Base-by-base conservation (phyloP, 768 basidiomycete species). In the Astraeus odoratus region DNA sequence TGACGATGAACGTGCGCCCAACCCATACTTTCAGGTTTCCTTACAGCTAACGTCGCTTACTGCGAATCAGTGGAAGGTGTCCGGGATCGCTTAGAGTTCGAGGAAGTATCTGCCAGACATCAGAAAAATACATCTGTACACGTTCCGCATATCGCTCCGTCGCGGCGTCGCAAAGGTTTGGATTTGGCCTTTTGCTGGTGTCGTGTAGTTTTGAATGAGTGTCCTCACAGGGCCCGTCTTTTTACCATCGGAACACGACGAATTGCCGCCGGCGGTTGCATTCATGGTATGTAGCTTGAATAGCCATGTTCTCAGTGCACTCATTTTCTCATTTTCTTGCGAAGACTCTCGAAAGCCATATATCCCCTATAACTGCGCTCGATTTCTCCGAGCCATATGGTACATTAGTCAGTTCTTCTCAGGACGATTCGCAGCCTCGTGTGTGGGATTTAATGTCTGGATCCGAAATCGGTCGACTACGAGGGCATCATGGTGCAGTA, bases 331-430 rank as follows among this genome's bases (percentile, higher is more conserved):
- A 47, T 51, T 56, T 8, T 55, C 48, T 37, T 34, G 42, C n/a
- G 43, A 60, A 94, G 90, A 89, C 91, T 3, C 72, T 98, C 25
- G 75, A 83, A 33, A 79, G 79, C 39, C 95, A 97, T 54, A 72
- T 78, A 1, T 80, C 81, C 1, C 86, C 89, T 0, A 82, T 99
- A 52, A 81, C 83, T 0, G 82, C 92, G 1, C 76, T 99, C 16
- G 96, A 99, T 66, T 90, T 98, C 57, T 90, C 89, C 8, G 95
- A 97, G 59, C 96, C 96, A 5, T 99, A 99, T 56, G 95, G 93
- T 13, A 86, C 83, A 8, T 78, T 97, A 27, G 92, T 98, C 48
- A 88, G 81, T 41, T 84, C 92, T 1, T 85, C 90, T 1, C 81
- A 79, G 49, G 86, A 90, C 42, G 95, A 96, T 54, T 70, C 83